Conservation (phyloP, 176 grass and related monocot genomes). For the Musa beccarii region DNA sequence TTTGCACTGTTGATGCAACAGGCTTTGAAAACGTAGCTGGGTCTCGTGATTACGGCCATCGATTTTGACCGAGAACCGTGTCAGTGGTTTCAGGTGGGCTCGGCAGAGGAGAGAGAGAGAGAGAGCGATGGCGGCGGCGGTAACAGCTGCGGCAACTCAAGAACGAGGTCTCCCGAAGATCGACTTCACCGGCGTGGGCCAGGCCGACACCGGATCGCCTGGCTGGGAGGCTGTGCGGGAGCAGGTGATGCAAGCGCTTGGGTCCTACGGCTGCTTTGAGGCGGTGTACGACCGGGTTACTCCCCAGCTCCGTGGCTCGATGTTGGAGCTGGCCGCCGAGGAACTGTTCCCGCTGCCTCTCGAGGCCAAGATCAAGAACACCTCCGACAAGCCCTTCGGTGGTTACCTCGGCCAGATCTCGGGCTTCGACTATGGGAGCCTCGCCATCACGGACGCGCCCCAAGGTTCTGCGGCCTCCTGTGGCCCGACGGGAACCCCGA, state of each 20-base stretch:
- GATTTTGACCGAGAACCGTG: too few relatives aligned
- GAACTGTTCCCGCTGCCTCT: constrained; percentile 12
- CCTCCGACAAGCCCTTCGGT: not conserved
- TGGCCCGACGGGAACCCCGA: not conserved
- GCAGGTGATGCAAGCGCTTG: constrained; percentile 5
- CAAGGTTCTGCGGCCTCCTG: not conserved
- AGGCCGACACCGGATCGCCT: not conserved
- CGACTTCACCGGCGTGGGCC: not conserved
- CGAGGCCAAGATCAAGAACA: constrained; percentile 5
- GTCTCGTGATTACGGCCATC: too few relatives aligned
- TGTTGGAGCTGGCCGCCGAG: not conserved
- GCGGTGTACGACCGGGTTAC: not conserved
- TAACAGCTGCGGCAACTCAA: not conserved
- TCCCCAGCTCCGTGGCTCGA: not conserved
- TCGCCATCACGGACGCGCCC: constrained; percentile 4
- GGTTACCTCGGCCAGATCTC: constrained; percentile 14
- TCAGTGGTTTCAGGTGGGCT: too few relatives aligned
- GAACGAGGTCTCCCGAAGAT: not conserved
- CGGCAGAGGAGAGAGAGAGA: not conserved
- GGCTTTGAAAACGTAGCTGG: too few relatives aligned
- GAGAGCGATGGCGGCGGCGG: not conserved
- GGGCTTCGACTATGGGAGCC: constrained; percentile 7
- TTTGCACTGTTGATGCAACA: too few relatives aligned
- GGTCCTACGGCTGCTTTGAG: constrained; percentile 13
- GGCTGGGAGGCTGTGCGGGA: not conserved